A percentile compares a stretch with the other conserved stretches of the same genome.
These are phyloP conservation scores for Mortierella sp. DNA, from an alignment of 371 early-diverging fungal species.

Conservation along the genomic window DNA sequence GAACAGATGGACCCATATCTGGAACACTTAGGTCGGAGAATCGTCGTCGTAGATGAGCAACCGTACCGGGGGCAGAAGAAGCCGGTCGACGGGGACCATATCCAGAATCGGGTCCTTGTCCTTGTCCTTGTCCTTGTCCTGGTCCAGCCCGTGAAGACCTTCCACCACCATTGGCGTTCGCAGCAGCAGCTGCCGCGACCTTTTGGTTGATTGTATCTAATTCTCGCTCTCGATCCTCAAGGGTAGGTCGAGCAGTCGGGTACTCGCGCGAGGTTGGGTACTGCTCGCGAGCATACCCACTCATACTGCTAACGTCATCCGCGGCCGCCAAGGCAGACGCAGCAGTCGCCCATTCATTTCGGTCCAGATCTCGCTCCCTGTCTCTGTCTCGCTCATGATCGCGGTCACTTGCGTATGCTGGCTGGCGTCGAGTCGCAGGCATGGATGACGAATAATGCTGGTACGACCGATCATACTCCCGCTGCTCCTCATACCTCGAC, in stretches of 20 bases:
- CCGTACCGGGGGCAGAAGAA: constrained; percentile 39
- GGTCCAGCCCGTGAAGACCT: constrained; percentile 14
- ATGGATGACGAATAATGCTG: constrained; percentile 42
- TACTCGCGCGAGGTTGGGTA: constrained; percentile 42
- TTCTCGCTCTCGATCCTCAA: constrained; percentile 53
- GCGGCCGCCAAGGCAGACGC: constrained; percentile 13
- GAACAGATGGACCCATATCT: constrained; percentile 8
- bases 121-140: neutral
- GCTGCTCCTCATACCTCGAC: constrained; percentile 30
- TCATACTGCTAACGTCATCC: constrained; percentile 24
- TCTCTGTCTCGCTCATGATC: constrained; percentile 34
- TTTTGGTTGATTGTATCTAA: constrained; percentile 47
- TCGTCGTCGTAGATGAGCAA: constrained; percentile 43
- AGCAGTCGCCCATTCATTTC: constrained; percentile 15
- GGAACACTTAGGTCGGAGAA: constrained; percentile 46
- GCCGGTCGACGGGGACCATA: constrained; percentile 26
- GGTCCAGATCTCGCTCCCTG: constrained; percentile 21
- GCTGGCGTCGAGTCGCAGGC: constrained; percentile 24
- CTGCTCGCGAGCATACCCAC: constrained; percentile 44
- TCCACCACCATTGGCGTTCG: constrained; percentile 3
- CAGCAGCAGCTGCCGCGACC: neutral
- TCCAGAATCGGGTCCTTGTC: constrained; percentile 4
- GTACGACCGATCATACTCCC: constrained; percentile 39
- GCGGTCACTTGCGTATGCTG: constrained; percentile 24
- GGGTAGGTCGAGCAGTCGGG: constrained; percentile 36